Evolutionary conservation across 768 basidiomycete genomes (phyloP), one percentile per base, ranked within the genome.

Genomic region (Hygrophorus russula): DNA sequence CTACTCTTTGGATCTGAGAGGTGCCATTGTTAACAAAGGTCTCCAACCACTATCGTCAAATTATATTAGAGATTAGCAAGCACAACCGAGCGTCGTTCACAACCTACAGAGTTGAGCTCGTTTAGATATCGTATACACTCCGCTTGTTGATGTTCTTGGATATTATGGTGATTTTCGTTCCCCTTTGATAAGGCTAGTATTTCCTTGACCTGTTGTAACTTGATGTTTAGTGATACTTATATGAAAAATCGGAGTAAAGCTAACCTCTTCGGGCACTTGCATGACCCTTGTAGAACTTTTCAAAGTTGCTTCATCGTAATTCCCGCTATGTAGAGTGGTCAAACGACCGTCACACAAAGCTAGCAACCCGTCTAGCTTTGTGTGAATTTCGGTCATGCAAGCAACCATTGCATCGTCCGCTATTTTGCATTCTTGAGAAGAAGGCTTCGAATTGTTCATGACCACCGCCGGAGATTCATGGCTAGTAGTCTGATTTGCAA

Each of bases 101-200:
- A 19, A 58, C 73, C 46, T 47, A 81, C 84, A 45, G 67, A 64
- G 53, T 87, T 87, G 30, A 88, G 67, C 53, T 87, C 82, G 49
- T 82, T 82, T 28, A 89, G 69, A 56, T 88, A 88, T 15, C 84
- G 73, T 47, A 80, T 76, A 47, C 74, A 83, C 50, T 87, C 86
- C 4, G 70, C 69, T 54, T 86, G 83, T 53, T 82, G 80, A 42
- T 76, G 73, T n/a, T 66, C 55, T 50, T 75, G 71, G 5, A 70
- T 46, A 2, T 59, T 64, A 19, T 69, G 71, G 47, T 75, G 71
- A 14, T 57, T 64, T 45, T 68, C 62, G 8, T 74, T 75, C 18
- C 65, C 61, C 41, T 65, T 65, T 14, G 83, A 53, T n/a, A 75
- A 54, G 11, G 53, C 55, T 34, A 75, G 42, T n/a, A 81, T 63